These are phyloP conservation scores for Tylopilus orsonianus DNA, from an alignment of 1,284 basidiomycete genomes.

Conservation along the genomic window DNA sequence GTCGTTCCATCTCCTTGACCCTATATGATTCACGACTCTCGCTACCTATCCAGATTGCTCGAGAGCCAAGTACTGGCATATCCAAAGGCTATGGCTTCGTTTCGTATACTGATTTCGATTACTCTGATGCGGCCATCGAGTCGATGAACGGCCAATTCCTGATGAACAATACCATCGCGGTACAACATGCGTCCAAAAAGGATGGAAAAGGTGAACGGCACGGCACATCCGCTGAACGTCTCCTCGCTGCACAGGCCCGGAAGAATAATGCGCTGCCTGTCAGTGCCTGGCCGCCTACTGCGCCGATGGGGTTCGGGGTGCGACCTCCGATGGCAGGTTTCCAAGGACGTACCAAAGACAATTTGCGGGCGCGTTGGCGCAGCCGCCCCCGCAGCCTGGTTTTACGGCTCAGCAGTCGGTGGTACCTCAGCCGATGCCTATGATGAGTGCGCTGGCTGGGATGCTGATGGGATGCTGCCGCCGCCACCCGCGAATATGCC, in stretches of 20 bases:
- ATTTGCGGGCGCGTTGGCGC: constrained; percentile 80
- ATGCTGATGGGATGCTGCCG: constrained; percentile 45
- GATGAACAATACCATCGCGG: constrained; percentile 96
- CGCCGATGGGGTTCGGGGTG: constrained; percentile 66
- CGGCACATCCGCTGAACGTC: constrained; percentile 91
- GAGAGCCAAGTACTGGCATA: constrained; percentile 80
- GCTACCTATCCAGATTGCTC: constrained; percentile 74
- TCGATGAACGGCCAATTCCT: constrained; percentile 97
- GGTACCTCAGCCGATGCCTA: constrained; percentile 43
- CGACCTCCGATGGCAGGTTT: constrained; percentile 62
- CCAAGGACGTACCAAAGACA: constrained; percentile 80
- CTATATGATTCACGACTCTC: constrained; percentile 1
- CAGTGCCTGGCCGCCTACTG: constrained; percentile 63
- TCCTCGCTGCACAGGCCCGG: constrained; percentile 92
- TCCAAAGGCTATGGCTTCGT: constrained; percentile 98
- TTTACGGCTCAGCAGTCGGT: constrained; percentile 70
- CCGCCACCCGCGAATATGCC: constrained; percentile 28
- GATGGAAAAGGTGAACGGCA: constrained; percentile 98
- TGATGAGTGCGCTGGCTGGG: constrained; percentile 37
- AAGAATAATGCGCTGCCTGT: constrained; percentile 89
- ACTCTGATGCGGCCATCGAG: constrained; percentile 94
- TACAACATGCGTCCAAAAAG: constrained; percentile 99
- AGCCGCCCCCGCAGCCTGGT: constrained; percentile 66
- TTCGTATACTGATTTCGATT: constrained; percentile 95
- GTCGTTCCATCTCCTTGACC: constrained; percentile 28